Base-by-base conservation (phyloP, 2,329 filamentous ascomycete species). In the Ceratocystis albifundus region DNA sequence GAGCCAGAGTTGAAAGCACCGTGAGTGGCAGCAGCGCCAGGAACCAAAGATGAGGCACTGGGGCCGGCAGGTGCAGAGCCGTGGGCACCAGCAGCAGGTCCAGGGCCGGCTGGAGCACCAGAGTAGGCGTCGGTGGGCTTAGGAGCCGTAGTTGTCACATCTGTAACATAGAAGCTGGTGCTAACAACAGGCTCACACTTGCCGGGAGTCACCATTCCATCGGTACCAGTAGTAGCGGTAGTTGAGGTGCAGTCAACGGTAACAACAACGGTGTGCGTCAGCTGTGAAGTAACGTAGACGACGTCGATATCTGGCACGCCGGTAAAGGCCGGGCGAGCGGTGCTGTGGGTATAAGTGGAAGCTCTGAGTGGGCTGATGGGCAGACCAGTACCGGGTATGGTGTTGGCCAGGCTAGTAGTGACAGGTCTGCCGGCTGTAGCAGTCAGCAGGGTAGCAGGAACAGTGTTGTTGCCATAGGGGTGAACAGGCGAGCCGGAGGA, bases 191-290 rank as follows among this genome's bases (percentile, higher is more conserved):
- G 50, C 22, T 55, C 50, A 12, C 50, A 55, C 50, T 55, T 55
- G 50, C 20, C 22, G 20, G 22, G 50, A 25, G 50, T 55, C 8
- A 25, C 20, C 20, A 55, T 25, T 20, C 50, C 50, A 28, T 55
- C 4, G 4, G 50, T 5, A 15, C 50, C 50, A 25, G 50, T 59
- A 25, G 46, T 48, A 25, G 62, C 32, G 22, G 61, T 64, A 61
- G 55, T 61, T 20, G 55, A 28, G 36, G 62, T 67, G 62, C 53
- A 45, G 55, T 45, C 57, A 30, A 63, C 57, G n/a, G 46, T 63
- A 15, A 48, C 57, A 46, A 62, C 61, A 3, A 62, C 32, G 20
- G 66, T 64, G 36, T 10, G 30, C 5, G 53, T 36, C 20, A 41
- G 20, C 36, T 65, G 41, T n/a, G 20, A 62, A 15, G 50, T 55